Evolutionary conservation across 129 eudicot species (phyloP).

Genomic region (Kitagawia praeruptora): DNA sequence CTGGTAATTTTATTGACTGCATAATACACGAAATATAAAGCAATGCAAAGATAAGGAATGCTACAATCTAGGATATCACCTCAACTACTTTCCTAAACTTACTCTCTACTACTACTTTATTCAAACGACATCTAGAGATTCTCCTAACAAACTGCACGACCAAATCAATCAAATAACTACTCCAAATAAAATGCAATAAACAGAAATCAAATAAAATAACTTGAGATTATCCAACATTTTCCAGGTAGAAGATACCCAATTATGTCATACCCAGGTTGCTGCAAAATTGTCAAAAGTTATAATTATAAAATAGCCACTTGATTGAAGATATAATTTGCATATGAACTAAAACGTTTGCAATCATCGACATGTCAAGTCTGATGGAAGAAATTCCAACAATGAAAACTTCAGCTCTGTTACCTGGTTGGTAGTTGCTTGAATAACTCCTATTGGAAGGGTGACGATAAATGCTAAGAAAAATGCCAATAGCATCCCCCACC

Average conservation of each 20-base stretch:
- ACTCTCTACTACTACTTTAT: too few relatives aligned
- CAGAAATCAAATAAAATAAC: too few relatives aligned
- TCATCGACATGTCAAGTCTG: not conserved
- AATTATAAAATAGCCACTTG: not conserved
- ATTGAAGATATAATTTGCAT: not conserved
- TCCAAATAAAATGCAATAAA: too few relatives aligned
- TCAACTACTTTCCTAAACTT: too few relatives aligned
- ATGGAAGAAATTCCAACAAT: not conserved
- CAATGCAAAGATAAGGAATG: too few relatives aligned
- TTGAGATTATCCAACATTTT: too few relatives aligned
- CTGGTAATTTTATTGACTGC: too few relatives aligned
- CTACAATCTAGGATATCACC: too few relatives aligned
- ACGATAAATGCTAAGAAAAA: conserved; percentile 73
- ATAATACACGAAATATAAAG: too few relatives aligned
- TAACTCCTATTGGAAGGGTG: conserved; percentile 91
- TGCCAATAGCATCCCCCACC: conserved; percentile 98
- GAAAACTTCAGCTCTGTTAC: conserved; percentile 17
- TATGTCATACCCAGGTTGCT: conserved; percentile 99
- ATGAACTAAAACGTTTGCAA: not conserved
- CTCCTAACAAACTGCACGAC: too few relatives aligned
- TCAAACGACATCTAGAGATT: too few relatives aligned
- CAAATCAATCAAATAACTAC: too few relatives aligned
- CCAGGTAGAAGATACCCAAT: conserved; percentile 89
- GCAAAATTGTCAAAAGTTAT: conserved; percentile 14
- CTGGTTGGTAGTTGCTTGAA: conserved; percentile 98